Conservation (phyloP, 345 rosid genomes). For the Microcos paniculata region DNA sequence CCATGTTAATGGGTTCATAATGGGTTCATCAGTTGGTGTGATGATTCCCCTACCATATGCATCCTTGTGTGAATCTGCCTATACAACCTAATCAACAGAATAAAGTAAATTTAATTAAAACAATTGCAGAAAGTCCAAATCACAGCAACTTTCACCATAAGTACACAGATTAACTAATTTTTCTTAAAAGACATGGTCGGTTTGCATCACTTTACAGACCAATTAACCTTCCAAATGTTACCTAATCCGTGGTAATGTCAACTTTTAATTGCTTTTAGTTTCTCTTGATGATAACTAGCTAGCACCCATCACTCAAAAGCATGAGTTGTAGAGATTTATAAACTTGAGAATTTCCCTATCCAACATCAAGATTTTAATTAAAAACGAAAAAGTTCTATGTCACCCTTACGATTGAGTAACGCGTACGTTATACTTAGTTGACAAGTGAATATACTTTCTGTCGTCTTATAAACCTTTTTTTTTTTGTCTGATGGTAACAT, state of each 20-base stretch:
- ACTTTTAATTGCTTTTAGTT: neutral
- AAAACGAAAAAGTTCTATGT: neutral
- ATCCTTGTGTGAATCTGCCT: constrained; percentile 4
- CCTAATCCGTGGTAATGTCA: neutral
- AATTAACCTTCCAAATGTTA: constrained; percentile 1
- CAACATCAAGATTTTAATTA: too few relatives aligned
- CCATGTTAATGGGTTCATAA: neutral
- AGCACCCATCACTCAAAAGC: constrained; percentile 11
- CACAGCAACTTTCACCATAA: neutral
- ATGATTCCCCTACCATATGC: constrained; percentile 13
- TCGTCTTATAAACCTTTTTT: neutral
- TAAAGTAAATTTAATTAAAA: neutral
- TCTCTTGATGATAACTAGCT: neutral
- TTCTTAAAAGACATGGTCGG: neutral
- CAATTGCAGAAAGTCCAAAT: neutral
- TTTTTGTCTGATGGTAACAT: neutral
- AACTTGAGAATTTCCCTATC: neutral
- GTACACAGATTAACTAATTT: neutral
- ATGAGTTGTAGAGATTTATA: neutral
- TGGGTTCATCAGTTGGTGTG: constrained; percentile 8
- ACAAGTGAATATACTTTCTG: neutral
- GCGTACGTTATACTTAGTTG: neutral
- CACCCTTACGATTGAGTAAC: too few relatives aligned
- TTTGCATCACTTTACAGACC: constrained; percentile 8
- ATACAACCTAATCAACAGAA: neutral